These are phyloP conservation scores for Saccharomycopsis sp. DNA, from an alignment of 805 yeast genomes.

Conservation along the genomic window DNA sequence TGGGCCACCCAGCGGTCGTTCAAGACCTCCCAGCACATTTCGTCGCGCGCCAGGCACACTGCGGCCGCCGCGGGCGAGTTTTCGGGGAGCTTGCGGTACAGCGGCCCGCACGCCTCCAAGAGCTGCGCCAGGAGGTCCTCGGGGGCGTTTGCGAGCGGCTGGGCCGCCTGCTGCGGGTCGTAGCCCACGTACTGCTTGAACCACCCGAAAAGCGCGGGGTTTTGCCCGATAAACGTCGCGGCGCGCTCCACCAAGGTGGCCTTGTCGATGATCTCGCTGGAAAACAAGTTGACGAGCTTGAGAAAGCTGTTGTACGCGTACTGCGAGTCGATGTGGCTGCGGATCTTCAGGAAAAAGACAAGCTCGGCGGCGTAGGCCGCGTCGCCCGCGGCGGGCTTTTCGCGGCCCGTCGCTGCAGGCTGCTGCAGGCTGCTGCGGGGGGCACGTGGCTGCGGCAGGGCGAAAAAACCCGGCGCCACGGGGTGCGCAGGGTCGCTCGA, in stretches of 20 bases:
- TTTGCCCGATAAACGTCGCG: constrained; percentile 77
- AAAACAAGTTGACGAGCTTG: constrained; percentile 77
- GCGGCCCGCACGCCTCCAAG: constrained; percentile 11
- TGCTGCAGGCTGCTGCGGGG: constrained; percentile 10
- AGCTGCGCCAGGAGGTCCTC: constrained; percentile 10
- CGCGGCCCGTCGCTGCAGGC: constrained; percentile 24
- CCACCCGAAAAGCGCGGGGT: constrained; percentile 79
- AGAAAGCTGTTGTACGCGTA: constrained; percentile 89
- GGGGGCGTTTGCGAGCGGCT: neutral
- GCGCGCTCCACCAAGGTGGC: constrained; percentile 75
- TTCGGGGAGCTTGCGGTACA: constrained; percentile 74
- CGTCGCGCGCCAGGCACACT: constrained; percentile 89
- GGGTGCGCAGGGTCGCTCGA: too few relatives aligned
- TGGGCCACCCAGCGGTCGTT: constrained; percentile 99
- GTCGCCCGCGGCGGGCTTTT: constrained; percentile 36
- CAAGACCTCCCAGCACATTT: constrained; percentile 97
- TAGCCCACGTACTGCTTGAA: constrained; percentile 87
- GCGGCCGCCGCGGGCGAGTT: constrained; percentile 88
- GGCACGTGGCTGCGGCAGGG: too few relatives aligned
- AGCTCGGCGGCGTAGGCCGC: constrained; percentile 73
- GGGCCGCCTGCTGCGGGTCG: constrained; percentile 31
- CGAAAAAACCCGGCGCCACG: too few relatives aligned
- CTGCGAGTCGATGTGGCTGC: constrained; percentile 80
- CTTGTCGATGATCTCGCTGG: constrained; percentile 86
- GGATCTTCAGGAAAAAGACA: constrained; percentile 85